Conservation (phyloP, 208 protist genomes). For the Trypanosoma lewisi region DNA sequence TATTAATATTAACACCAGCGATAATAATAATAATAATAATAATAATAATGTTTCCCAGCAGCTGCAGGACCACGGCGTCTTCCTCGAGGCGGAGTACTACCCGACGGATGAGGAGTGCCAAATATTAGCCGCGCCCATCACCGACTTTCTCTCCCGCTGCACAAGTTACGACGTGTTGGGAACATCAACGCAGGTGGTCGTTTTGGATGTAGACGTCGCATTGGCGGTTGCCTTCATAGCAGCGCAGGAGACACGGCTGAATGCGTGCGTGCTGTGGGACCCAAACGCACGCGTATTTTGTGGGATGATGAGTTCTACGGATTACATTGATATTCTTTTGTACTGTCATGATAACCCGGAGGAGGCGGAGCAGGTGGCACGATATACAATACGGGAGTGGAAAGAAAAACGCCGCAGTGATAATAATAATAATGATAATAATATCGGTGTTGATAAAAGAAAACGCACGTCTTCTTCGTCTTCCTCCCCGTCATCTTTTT, state of each 20-base stretch:
- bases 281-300: conserved; percentile 43
- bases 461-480: not conserved
- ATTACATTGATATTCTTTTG: conserved; percentile 87
- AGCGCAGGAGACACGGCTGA: conserved; percentile 81
- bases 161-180: conserved; percentile 86
- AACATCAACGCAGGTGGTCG: conserved; percentile 83
- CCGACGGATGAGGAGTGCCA: conserved; percentile 59
- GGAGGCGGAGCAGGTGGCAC: conserved; percentile 52
- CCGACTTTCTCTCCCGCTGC: conserved; percentile 62
- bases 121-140: conserved; percentile 57
- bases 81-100: conserved; percentile 49
- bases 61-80: conserved; percentile 16
- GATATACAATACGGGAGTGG: conserved; percentile 74
- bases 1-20: too few species aligned
- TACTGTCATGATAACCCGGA: conserved; percentile 66
- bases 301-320: conserved; percentile 76
- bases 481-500: not conserved
- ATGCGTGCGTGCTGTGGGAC: conserved; percentile 85
- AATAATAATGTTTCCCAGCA: not conserved
- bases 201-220: conserved; percentile 71
- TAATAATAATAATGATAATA: not conserved
- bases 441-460: not conserved
- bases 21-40: too few species aligned
- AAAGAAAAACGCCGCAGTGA: conserved; percentile 20
- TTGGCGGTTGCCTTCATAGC: conserved; percentile 84